Conservation (phyloP, 2,329 filamentous ascomycete genomes). For the Cucurbitaria berberidis region DNA sequence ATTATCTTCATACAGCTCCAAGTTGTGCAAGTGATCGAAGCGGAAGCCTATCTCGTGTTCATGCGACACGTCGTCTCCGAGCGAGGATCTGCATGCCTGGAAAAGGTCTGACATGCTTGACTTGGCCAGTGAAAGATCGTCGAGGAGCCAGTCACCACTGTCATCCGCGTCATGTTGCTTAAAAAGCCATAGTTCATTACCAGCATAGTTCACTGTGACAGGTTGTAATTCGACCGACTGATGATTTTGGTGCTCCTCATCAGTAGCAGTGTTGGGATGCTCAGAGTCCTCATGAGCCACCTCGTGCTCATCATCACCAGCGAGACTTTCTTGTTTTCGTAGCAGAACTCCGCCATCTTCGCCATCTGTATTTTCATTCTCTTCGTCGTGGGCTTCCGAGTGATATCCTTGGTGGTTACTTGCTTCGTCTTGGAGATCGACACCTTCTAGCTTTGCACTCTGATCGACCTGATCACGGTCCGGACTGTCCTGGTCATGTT, state of each 20-base stretch:
- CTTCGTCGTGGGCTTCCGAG: slow-evolving; percentile 1
- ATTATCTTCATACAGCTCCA: slow-evolving; percentile 42
- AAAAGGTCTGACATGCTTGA: slow-evolving; percentile 61
- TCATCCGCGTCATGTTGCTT: slow-evolving; percentile 37
- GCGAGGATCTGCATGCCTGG: slow-evolving; percentile 59
- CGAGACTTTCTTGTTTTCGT: slow-evolving; percentile 11
- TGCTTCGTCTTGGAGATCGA: neutral
- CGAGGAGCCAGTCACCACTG: slow-evolving; percentile 39
- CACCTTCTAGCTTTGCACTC: neutral
- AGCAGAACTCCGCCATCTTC: slow-evolving; percentile 22
- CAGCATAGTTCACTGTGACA: slow-evolving; percentile 39
- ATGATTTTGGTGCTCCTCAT: slow-evolving; percentile 12
- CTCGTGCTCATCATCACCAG: slow-evolving; percentile 8
- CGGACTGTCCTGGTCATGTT: neutral
- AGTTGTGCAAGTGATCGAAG: slow-evolving; percentile 48
- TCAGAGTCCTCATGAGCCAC: slow-evolving; percentile 17
- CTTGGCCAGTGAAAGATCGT: slow-evolving; percentile 31
- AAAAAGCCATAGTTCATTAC: slow-evolving; percentile 41
- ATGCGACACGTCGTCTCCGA: slow-evolving; percentile 61
- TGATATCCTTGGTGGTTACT: neutral
- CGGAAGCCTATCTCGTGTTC: slow-evolving; percentile 58
- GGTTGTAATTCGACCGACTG: slow-evolving; percentile 20
- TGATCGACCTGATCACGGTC: neutral
- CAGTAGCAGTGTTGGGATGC: slow-evolving; percentile 12
- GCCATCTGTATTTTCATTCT: slow-evolving; percentile 11